Evolutionary conservation across 1,284 basidiomycete species (phyloP).

Genomic region (Inonotus hispidus): DNA sequence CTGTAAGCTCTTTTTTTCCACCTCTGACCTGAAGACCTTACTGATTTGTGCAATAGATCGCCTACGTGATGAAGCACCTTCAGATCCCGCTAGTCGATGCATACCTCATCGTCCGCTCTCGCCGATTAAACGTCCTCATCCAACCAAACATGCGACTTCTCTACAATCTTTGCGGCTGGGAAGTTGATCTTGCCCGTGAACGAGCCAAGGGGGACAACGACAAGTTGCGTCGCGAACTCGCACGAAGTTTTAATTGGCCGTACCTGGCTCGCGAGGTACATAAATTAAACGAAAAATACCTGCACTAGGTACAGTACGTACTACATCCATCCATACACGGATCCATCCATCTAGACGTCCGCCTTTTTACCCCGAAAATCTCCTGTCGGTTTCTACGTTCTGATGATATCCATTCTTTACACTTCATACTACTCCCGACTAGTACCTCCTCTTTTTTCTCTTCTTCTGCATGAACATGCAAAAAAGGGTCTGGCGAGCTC

Average conservation of each 20-base stretch:
- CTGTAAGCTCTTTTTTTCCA: slow-evolving; percentile 41
- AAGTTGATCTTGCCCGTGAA: slow-evolving; percentile 73
- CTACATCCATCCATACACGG: neutral
- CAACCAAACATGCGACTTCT: slow-evolving; percentile 92
- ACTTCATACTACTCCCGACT: neutral
- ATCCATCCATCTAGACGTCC: neutral
- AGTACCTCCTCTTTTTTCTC: neutral
- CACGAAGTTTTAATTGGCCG: slow-evolving; percentile 69
- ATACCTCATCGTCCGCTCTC: slow-evolving; percentile 84
- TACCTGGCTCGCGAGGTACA: slow-evolving; percentile 77
- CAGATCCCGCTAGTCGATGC: slow-evolving; percentile 84
- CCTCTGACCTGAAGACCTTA: neutral
- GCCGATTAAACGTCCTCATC: slow-evolving; percentile 80
- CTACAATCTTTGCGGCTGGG: slow-evolving; percentile 93
- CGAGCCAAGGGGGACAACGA: slow-evolving; percentile 49
- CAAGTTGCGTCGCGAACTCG: slow-evolving; percentile 49
- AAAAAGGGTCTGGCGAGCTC: neutral
- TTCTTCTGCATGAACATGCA: neutral
- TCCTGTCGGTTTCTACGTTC: neutral
- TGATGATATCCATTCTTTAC: neutral
- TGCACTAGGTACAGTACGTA: slow-evolving; percentile 34
- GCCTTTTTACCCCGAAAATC: neutral
- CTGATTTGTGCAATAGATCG: slow-evolving; percentile 47
- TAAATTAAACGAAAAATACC: slow-evolving; percentile 74
- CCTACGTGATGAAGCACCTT: slow-evolving; percentile 96